phyloP scores from a whole-genome alignment of 306 rosid species.

The Prosopis cineraria region DNA sequence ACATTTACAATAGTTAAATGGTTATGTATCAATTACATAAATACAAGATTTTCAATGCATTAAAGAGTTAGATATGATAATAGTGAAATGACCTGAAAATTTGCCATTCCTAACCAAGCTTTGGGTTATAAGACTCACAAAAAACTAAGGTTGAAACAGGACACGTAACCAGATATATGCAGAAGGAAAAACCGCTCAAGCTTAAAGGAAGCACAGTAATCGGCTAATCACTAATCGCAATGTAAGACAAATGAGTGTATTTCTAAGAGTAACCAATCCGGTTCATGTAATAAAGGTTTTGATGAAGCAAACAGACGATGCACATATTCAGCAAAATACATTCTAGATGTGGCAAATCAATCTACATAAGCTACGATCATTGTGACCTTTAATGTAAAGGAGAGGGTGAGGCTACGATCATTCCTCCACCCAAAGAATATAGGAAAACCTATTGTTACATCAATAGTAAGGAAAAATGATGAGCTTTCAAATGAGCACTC shows the following conservation, averaged over 20 bases:
- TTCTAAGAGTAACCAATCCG: constrained; percentile 1
- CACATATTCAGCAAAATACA: neutral
- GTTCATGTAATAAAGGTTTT: neutral
- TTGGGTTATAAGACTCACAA: neutral
- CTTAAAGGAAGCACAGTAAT: neutral
- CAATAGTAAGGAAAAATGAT: neutral
- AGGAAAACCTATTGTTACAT: neutral
- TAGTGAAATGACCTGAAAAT: neutral
- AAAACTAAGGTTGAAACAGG: neutral
- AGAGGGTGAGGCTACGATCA: neutral
- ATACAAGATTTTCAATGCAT: neutral
- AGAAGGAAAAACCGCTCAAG: constrained; percentile 4
- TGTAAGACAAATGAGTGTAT: neutral
- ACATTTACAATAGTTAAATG: neutral
- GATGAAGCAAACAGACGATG: neutral
- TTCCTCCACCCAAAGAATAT: constrained; percentile 12
- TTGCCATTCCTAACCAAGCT: constrained; percentile 8
- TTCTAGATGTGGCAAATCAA: neutral
- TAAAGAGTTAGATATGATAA: neutral
- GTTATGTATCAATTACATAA: neutral
- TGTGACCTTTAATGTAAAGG: neutral
- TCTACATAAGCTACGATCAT: constrained; percentile 1
- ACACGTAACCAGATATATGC: neutral
- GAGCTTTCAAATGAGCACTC: neutral
- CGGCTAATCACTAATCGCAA: constrained; percentile 7